Conservation (phyloP, 1,284 basidiomycete genomes). For the Ustanciosporium gigantosporum region DNA sequence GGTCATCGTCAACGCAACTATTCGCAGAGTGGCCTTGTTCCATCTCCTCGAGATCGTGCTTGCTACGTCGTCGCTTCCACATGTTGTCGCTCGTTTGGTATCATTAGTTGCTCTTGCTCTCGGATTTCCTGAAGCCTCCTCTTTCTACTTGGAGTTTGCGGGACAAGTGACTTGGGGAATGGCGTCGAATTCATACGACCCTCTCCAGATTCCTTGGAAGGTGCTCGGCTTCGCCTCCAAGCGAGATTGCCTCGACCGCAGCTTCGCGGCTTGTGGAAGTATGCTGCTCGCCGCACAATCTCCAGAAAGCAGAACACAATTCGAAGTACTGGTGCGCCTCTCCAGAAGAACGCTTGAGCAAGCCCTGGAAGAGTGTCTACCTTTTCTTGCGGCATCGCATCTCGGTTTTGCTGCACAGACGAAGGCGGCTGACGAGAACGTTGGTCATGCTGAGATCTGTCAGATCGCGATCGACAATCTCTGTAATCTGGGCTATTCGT, state of each 20-base stretch:
- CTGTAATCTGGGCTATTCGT: background rate
- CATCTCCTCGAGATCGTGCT: slow-evolving; percentile 73
- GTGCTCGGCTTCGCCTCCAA: slow-evolving; percentile 74
- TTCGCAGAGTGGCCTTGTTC: slow-evolving; percentile 84
- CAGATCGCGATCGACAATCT: background rate
- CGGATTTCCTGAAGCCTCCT: slow-evolving; percentile 70
- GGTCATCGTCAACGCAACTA: slow-evolving; percentile 76
- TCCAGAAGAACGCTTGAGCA: slow-evolving; percentile 66
- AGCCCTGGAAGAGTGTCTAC: slow-evolving; percentile 71
- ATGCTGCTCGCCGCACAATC: slow-evolving; percentile 41
- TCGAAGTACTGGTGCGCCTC: slow-evolving; percentile 71
- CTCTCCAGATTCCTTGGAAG: slow-evolving; percentile 71
- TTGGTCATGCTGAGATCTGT: background rate
- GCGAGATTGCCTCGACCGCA: slow-evolving; percentile 36
- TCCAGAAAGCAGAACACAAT: slow-evolving; percentile 64
- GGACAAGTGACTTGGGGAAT: slow-evolving; percentile 68
- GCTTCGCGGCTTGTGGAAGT: slow-evolving; percentile 23
- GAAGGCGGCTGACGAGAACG: slow-evolving; percentile 7
- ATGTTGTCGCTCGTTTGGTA: slow-evolving; percentile 72
- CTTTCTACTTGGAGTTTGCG: slow-evolving; percentile 78
- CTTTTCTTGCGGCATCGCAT: slow-evolving; percentile 72
- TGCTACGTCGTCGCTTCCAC: slow-evolving; percentile 63
- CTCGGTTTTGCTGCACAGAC: slow-evolving; percentile 65
- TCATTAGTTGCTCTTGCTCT: slow-evolving; percentile 70
- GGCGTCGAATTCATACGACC: slow-evolving; percentile 63